Evolutionary conservation across 768 basidiomycete species (phyloP), one percentile per base, ranked within the genome.

Genomic region (Calocybe cyanea): DNA sequence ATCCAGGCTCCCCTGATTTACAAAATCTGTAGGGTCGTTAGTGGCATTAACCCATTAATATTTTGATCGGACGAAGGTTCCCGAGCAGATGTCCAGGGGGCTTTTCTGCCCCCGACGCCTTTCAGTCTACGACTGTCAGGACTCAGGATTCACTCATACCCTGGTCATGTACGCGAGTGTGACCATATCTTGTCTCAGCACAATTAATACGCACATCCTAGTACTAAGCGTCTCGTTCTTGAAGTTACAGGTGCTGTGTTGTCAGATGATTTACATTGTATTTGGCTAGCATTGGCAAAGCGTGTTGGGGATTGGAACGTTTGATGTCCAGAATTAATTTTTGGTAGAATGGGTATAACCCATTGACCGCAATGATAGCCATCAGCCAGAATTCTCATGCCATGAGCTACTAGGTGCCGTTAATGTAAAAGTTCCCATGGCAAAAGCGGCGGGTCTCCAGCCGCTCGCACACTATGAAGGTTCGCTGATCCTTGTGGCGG

Each of bases 271-370:
- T 81, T 49, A 65, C 76, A 0, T 77, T 80, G 56, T 83, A 85
- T 55, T 66, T 82, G 7, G 65, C 83, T 11, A 69, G 81, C 10
- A 78, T 87, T 34, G 71, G 78, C 0, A 87, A 87, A 52, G 81
- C 75, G 1, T 65, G 71, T 7, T 80, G 79, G 2, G 69, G 72
- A 2, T 51, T 83, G 10, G 83, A 83, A 2, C 76, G 85, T 2
- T 44, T 83, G 7, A 36, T 61, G 1, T 68, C 68, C 0, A 83
- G 80, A n/a, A 11, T 20, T 77, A 11, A 38, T 75, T 10, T 71
- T 73, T 8, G 83, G 85, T 57, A 65, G 60, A 41, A 40, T 72
- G 13, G 82, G 81, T 76, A 45, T 24, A 11, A 11, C 25, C 25
- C 25, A 5, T 11, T 28, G 6, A 28, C 25, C 25, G 11, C 5